Evolutionary conservation across 108 stramenopile species (phyloP).

Genomic region (Stephanodiscus triporus): DNA sequence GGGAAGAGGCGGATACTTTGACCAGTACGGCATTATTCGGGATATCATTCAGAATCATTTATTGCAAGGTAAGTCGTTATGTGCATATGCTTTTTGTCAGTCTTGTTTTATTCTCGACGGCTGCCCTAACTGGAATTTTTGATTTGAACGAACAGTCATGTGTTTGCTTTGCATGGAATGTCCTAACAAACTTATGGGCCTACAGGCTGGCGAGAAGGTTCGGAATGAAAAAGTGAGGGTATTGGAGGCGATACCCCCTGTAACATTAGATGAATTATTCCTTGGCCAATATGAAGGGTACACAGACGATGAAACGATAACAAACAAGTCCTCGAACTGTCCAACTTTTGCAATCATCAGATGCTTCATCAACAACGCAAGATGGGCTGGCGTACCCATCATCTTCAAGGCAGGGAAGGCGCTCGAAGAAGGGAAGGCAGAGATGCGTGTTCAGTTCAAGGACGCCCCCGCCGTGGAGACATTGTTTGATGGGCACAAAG

Average conservation of each 20-base stretch:
- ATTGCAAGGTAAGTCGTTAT: slow-evolving; percentile 59
- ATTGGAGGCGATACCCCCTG: slow-evolving; percentile 78
- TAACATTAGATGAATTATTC: slow-evolving; percentile 83
- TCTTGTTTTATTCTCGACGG: background rate
- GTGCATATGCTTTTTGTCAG: background rate
- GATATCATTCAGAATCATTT: slow-evolving; percentile 96
- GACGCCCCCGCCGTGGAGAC: slow-evolving; percentile 74
- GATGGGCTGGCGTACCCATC: slow-evolving; percentile 98
- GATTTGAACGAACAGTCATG: slow-evolving; percentile 46
- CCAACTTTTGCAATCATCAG: slow-evolving; percentile 92
- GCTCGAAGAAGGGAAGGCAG: slow-evolving; percentile 94
- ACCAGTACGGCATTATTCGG: slow-evolving; percentile 94
- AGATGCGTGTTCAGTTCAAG: slow-evolving; percentile 95
- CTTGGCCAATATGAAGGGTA: slow-evolving; percentile 96
- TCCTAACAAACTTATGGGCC: slow-evolving; percentile 75
- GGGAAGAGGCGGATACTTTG: slow-evolving; percentile 97
- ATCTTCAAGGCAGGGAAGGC: slow-evolving; percentile 98
- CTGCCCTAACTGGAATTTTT: background rate
- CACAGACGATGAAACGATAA: slow-evolving; percentile 87
- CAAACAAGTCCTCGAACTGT: slow-evolving; percentile 85
- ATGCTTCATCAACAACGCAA: slow-evolving; percentile 89
- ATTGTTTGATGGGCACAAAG: slow-evolving; percentile 60
- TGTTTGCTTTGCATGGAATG: slow-evolving; percentile 85
- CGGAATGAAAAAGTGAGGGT: slow-evolving; percentile 95
- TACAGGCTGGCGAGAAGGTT: slow-evolving; percentile 79